Base-by-base conservation (phyloP, 768 basidiomycete species). In the Boletales sp. region DNA sequence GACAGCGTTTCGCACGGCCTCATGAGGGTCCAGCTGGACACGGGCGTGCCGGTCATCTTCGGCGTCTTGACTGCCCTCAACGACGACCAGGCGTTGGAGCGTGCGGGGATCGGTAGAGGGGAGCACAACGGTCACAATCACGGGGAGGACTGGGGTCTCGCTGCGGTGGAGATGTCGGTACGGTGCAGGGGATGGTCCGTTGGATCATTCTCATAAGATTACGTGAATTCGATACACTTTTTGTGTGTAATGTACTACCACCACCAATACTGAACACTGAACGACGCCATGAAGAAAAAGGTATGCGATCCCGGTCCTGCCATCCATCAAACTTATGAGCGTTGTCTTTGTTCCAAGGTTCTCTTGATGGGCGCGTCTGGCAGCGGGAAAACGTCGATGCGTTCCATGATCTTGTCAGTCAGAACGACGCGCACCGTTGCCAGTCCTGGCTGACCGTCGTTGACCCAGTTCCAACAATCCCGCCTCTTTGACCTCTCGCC, bases 281-380 rank as follows among this genome's bases (percentile, higher is more conserved):
- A 21, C 21, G 21, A 21, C 21, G 21, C 21, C 15, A 68, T 68
- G 66, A 68, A 69, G 62, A 68, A 68, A 51, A 68, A 68, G 51
- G 66, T 69, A 30, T 2, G 56, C 24, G 3, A n/a, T 3, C 24
- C 6, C 10, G 8, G 18, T n/a, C 35, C 3, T 35, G 30, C 39
- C 18, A 30, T 34, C 5, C 29, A 15, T 15, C 19, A 8, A 50
- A 40, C 15, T 24, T 6, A 44, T 40, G 40, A 45, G 21, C 9
- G 7, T 35, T 32, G 32, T 34, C 8, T 14, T 13, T 12, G 21
- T 27, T 13, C 41, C 40, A 46, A 97, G 94, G 93, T 97, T 40
- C 83, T 99, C 59, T 78, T 98, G 53, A 99, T 99, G 97, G 97
- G 97, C 57, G 93, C 94, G 62, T 92, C 90, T 18, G 91, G 90